phyloP scores from a whole-genome alignment of 768 basidiomycete genomes.

The Psilocybe sp. region DNA sequence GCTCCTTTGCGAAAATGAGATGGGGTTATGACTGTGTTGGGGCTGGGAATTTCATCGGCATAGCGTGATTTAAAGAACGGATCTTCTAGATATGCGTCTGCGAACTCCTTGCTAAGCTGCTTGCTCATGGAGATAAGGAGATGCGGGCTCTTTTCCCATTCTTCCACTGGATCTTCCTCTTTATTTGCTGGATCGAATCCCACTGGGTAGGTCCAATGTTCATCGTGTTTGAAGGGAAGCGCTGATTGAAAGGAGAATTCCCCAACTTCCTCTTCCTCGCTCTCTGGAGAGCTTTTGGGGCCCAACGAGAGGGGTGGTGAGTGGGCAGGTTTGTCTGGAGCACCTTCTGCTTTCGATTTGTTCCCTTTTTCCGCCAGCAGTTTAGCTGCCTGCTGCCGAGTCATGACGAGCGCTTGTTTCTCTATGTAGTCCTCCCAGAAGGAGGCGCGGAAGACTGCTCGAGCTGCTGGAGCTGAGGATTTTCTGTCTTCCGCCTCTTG shows the following conservation, averaged over 20 bases:
- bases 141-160: background rate
- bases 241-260: background rate
- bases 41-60: background rate
- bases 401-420: slow-evolving; percentile 5
- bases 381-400: background rate
- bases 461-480: slow-evolving; percentile 5
- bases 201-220: slow-evolving; percentile 8
- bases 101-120: background rate
- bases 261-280: too few species aligned
- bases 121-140: background rate
- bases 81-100: background rate
- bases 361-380: too few species aligned
- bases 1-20: background rate
- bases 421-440: slow-evolving; percentile 18
- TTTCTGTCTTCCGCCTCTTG: slow-evolving; percentile 5
- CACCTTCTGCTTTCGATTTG: too few species aligned
- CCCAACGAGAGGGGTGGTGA: too few species aligned
- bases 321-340: too few species aligned
- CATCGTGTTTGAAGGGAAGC: background rate
- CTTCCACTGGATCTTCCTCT: background rate
- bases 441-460: slow-evolving; percentile 18
- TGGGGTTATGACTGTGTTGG: background rate
- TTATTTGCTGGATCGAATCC: too few species aligned
- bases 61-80: background rate
- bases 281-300: too few species aligned